Conservation (phyloP, 2,329 filamentous ascomycete species). For the Fusarium redolens region DNA sequence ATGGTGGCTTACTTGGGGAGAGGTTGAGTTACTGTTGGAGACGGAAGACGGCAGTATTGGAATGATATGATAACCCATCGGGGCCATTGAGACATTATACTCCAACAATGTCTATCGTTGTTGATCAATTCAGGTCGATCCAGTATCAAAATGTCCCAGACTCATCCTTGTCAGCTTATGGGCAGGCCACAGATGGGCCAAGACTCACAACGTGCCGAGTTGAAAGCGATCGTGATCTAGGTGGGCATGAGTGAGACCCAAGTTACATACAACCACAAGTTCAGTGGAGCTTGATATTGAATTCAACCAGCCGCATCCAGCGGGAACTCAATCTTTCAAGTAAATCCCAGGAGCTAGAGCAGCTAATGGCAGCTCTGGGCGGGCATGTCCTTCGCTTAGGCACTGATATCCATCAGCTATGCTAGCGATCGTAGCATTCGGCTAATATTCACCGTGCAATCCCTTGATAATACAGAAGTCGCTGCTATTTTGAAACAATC, state of each 20-base stretch:
- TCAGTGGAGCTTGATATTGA: constrained; percentile 32
- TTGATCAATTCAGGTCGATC: not conserved
- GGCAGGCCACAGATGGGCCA: constrained; percentile 20
- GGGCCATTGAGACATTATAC: not conserved
- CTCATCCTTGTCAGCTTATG: constrained; percentile 13
- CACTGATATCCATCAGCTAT: not conserved
- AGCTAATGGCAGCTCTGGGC: not conserved
- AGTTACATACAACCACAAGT: constrained; percentile 13
- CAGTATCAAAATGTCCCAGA: constrained; percentile 1
- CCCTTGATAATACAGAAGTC: not conserved
- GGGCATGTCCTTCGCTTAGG: not conserved
- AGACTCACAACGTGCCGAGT: constrained; percentile 23
- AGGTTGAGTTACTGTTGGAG: not conserved
- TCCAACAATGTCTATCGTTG: not conserved
- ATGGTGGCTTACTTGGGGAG: constrained; percentile 2
- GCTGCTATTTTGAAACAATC: constrained; percentile 8
- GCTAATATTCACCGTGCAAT: not conserved
- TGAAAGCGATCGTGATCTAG: constrained; percentile 34
- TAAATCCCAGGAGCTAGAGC: not conserved
- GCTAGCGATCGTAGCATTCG: not conserved
- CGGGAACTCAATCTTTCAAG: not conserved
- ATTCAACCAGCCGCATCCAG: constrained; percentile 34
- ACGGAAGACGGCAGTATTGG: not conserved
- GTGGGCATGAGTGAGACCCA: constrained; percentile 25
- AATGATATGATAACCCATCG: not conserved